phyloP scores from a whole-genome alignment of 345 rosid species.

The Geranium rotundifolium region DNA sequence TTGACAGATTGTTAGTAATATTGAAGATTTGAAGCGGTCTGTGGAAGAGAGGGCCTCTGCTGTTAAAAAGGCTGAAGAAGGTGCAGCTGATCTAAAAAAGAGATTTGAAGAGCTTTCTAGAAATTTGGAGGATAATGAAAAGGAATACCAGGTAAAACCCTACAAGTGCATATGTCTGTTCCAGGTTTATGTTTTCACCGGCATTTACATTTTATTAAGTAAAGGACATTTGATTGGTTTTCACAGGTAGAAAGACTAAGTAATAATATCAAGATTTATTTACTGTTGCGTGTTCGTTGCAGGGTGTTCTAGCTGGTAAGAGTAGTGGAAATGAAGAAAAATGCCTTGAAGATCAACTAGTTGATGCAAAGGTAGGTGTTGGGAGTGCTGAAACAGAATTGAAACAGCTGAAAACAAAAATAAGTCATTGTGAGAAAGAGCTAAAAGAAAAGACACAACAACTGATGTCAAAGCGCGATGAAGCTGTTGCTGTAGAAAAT shows the following conservation, averaged over 20 bases:
- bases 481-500: slow-evolving; percentile 63
- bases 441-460: slow-evolving; percentile 65
- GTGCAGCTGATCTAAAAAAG: slow-evolving; percentile 62
- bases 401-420: slow-evolving; percentile 77
- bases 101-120: slow-evolving; percentile 59
- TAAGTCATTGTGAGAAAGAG: slow-evolving; percentile 71
- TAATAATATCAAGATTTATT: too few relatives aligned
- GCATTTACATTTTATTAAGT: not conserved
- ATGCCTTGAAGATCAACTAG: slow-evolving; percentile 93
- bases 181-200: not conserved
- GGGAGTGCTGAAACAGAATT: slow-evolving; percentile 83
- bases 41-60: slow-evolving; percentile 61
- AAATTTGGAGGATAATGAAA: slow-evolving; percentile 65
- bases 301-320: slow-evolving; percentile 96
- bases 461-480: slow-evolving; percentile 62
- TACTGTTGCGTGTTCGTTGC: not conserved
- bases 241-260: too few relatives aligned
- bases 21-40: slow-evolving; percentile 73
- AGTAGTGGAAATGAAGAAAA: slow-evolving; percentile 90
- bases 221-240: too few relatives aligned
- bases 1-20: slow-evolving; percentile 41
- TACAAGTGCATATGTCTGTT: not conserved
- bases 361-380: slow-evolving; percentile 82
- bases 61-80: slow-evolving; percentile 71
- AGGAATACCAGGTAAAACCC: slow-evolving; percentile 66